Conservation (phyloP, 176 grass and related monocot species). For the maize (Zea mays) region DNA sequence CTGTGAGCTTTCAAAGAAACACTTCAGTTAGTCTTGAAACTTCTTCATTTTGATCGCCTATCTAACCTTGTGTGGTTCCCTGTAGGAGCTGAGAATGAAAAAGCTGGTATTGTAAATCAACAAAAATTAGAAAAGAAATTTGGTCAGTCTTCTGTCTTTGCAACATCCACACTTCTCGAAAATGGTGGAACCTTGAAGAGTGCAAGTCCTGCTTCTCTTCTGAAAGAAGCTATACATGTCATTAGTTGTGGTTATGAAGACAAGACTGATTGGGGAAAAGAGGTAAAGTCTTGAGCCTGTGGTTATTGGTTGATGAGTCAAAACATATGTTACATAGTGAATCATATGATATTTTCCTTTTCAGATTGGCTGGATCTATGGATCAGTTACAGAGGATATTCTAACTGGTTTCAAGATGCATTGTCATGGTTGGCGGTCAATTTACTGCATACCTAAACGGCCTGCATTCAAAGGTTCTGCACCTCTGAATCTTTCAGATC, state of each 20-base stretch:
- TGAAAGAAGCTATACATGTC: constrained; percentile 78
- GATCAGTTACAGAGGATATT: constrained; percentile 74
- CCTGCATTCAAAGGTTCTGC: constrained; percentile 72
- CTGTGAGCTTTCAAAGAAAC: not conserved
- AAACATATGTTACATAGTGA: constrained; percentile 7
- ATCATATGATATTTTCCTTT: constrained; percentile 8
- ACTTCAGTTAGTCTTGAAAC: not conserved
- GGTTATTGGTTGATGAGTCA: not conserved
- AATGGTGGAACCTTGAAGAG: constrained; percentile 67
- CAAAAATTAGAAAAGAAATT: constrained; percentile 79
- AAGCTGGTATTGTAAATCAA: constrained; percentile 49
- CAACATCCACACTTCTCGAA: constrained; percentile 66
- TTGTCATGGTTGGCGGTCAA: constrained; percentile 69
- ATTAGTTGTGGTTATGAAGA: constrained; percentile 78
- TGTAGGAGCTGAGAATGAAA: constrained; percentile 55
- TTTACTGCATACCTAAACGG: constrained; percentile 56
- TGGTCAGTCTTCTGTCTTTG: constrained; percentile 80
- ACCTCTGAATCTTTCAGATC: constrained; percentile 68
- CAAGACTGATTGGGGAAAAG: constrained; percentile 80
- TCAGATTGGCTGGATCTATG: constrained; percentile 72
- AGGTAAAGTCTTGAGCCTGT: constrained; percentile 37
- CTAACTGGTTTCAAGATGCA: constrained; percentile 76
- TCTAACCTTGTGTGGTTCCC: not conserved
- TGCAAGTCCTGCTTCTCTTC: constrained; percentile 63
- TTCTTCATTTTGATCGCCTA: not conserved